Conservation (phyloP, 2,329 filamentous ascomycete genomes). For the Thelonectria rubi region DNA sequence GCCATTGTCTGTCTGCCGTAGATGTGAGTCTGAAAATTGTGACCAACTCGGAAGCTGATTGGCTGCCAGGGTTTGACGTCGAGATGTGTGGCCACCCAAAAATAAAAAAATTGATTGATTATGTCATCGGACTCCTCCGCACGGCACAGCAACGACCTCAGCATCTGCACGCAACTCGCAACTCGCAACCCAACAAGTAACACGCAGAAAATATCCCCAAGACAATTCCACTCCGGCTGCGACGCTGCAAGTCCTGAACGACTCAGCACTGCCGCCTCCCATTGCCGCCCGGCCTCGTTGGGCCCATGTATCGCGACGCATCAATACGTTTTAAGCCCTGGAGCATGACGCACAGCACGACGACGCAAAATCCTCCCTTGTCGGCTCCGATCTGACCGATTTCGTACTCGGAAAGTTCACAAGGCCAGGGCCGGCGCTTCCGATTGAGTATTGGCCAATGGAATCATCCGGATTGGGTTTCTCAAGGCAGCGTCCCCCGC, state of each 20-base stretch:
- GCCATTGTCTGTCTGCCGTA: conserved; percentile 40
- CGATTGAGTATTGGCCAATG: neutral
- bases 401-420: conserved; percentile 11
- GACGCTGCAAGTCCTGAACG: conserved; percentile 11
- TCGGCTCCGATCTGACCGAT: conserved; percentile 15
- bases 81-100: conserved; percentile 29
- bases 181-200: neutral
- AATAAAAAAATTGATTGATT: conserved; percentile 23
- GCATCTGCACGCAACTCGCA: neutral
- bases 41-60: conserved; percentile 48
- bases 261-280: conserved; percentile 12
- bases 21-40: conserved; percentile 49
- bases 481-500: neutral
- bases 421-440: neutral
- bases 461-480: neutral
- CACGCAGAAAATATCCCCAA: neutral
- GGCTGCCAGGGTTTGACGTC: conserved; percentile 39
- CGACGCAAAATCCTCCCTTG: neutral
- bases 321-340: neutral
- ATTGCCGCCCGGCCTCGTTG: conserved; percentile 12
- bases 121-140: conserved; percentile 34
- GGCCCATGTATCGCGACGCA: neutral
- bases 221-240: conserved; percentile 1
- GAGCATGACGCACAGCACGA: neutral
- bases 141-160: neutral